phyloP scores from a whole-genome alignment of 2,329 filamentous ascomycete genomes.

The Pestalotiopsis sp. region DNA sequence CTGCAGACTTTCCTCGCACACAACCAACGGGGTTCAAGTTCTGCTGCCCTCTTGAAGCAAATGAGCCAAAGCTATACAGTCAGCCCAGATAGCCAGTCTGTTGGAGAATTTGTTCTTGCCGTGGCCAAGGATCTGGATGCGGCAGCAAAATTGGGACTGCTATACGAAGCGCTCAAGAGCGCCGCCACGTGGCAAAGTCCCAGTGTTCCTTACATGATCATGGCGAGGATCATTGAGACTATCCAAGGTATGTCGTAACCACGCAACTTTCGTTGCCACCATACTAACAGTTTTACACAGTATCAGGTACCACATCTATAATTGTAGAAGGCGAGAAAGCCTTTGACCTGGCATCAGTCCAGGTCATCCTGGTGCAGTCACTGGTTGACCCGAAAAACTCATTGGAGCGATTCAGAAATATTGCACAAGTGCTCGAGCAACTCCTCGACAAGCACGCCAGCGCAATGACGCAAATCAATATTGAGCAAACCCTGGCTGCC shows the following conservation, averaged over 20 bases:
- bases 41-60: constrained; percentile 16
- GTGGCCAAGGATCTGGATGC: constrained; percentile 25
- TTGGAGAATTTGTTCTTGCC: constrained; percentile 30
- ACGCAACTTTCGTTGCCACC: no score
- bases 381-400: constrained; percentile 25
- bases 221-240: constrained; percentile 15
- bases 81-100: constrained; percentile 22
- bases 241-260: constrained; percentile 10
- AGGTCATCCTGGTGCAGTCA: constrained; percentile 24
- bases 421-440: constrained; percentile 30
- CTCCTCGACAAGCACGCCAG: constrained; percentile 54
- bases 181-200: constrained; percentile 23
- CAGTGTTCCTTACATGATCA: constrained; percentile 20
- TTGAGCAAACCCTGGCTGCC: constrained; percentile 54
- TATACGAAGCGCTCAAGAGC: constrained; percentile 22
- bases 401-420: constrained; percentile 29
- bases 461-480: constrained; percentile 60
- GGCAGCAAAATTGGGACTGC: constrained; percentile 21
- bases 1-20: constrained; percentile 29
- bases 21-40: constrained; percentile 19
- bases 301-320: background rate
- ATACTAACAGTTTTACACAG: background rate
- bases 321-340: constrained; percentile 13
- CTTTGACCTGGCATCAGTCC: constrained; percentile 27
- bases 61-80: constrained; percentile 11